Evolutionary conservation across 2,329 filamentous ascomycete genomes (phyloP), one percentile per base, ranked within the genome.

Genomic region (Geoglossum cookeanum): DNA sequence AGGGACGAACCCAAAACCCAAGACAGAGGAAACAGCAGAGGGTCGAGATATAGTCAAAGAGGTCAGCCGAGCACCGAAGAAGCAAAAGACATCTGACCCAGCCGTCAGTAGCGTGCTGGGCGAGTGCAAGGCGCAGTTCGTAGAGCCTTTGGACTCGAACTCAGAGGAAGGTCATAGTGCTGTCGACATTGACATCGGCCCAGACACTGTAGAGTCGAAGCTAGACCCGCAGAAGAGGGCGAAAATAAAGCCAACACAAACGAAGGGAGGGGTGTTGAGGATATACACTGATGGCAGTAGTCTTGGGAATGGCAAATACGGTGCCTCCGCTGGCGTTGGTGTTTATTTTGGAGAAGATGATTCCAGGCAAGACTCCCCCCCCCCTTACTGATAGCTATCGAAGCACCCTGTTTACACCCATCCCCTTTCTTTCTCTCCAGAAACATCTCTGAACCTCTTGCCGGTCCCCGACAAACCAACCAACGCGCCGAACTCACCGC

Each of bases 401-500:
- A 37, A 27, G 5, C 13, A 29, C 55, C 27, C 11, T 17, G 8
- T 22, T 35, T 8, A 47, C n/a, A 29, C 57, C 59, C 58, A 59
- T 61, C 55, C 22, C 47, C 13, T 11, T 11, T 9, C 7, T 13
- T 5, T 13, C 7, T 27, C 17, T 29, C 29, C 57, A 77, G 75
- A 61, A 83, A 83, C 65, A 67, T 94, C 29, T 87, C 86, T 11
- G 89, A 94, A 69, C 80, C 82, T 3, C 78, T 96, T 1, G 70
- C 75, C 55, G 88, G 88, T 55, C 74, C 77, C 15, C 75, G 76
- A 8, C 92, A 97, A 70, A 97, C 92, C 0, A 98, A 98, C 67
- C 88, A 97, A 68, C 85, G 92, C 2, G 92, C 91, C n/a, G 92
- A 98, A 71, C 75, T 98, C 59, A 90, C 86, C 29, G 92, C 89